Evolutionary conservation across 495 filamentous ascomycete species (phyloP), one percentile per base, ranked within the genome.

Genomic region (Penicillium tannophilum): DNA sequence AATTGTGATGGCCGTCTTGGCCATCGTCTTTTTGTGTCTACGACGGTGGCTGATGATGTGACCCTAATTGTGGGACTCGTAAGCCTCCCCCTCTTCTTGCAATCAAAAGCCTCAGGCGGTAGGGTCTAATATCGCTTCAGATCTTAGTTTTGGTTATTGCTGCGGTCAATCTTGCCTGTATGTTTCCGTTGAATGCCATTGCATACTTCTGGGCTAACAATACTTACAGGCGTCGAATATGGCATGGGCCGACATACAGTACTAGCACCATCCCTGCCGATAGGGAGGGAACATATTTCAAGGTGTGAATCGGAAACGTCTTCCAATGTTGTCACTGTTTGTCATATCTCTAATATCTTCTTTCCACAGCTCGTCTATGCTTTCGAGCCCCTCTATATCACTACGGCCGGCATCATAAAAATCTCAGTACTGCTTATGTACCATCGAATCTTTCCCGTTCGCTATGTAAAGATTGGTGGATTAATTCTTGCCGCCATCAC

Each of bases 401-500:
- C 52, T 6, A 54, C 52, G 39, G 52, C 31, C n/a, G 52, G 52
- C 33, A 44, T 54, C 19, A 54, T 44, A 1, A 73, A 73, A 49
- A 7, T 73, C 24, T 67, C 66, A 57, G 79, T 76, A 59, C 68
- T 76, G 14, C 62, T 76, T 41, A 78, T 77, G 69, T 77, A 76
- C 62, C 76, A 69, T 64, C 71, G 72, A 7, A 74, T 76, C 54
- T 76, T 77, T 67, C 72, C 63, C 43, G 72, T 75, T 12, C 61
- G 58, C 4, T 62, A 62, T 56, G 72, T 80, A 62, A 72, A 71
- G 33, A 60, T 62, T 26, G 66, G 70, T 55, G 74, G 72, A 17
- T 68, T 76, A 30, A 56, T 69, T 28, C 70, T 80, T 54, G 72
- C 73, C 23, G 48, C 57, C 4, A 72, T 80, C 41, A 71, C 77